Percentiles rank a stretch among this genome's conserved stretches.
phyloP scores from a whole-genome alignment of 192 early-diverging fungal species.

The Entophlyctis luteolus region DNA sequence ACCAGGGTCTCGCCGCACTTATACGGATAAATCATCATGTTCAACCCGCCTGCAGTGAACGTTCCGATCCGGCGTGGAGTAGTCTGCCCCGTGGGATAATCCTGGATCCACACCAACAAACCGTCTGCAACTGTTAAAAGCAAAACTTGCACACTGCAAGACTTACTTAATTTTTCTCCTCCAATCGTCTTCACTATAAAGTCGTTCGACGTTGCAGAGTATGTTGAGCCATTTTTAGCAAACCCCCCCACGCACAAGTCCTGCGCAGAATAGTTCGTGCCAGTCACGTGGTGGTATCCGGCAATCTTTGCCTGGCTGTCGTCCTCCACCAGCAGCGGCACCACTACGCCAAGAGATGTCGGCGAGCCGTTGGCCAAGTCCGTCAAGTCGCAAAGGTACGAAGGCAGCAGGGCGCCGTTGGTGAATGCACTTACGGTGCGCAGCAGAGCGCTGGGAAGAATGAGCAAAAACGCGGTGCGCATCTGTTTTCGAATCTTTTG shows the following conservation, averaged over 20 bases:
- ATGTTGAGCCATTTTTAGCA: background rate
- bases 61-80: slow-evolving; percentile 1
- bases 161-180: background rate
- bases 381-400: slow-evolving; percentile 21
- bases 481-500: too few relatives aligned
- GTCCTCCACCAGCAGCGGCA: slow-evolving; percentile 9
- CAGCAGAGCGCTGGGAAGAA: background rate
- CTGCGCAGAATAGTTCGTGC: background rate
- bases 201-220: background rate
- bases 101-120: slow-evolving; percentile 25
- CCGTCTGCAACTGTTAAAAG: slow-evolving; percentile 1
- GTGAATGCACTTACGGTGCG: slow-evolving; percentile 12
- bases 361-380: slow-evolving; percentile 8
- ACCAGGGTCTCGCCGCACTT: slow-evolving; percentile 15
- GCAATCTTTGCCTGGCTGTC: background rate
- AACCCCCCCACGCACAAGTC: slow-evolving; percentile 15
- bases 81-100: background rate
- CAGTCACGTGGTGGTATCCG: background rate
- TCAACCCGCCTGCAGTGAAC: slow-evolving; percentile 1
- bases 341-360: slow-evolving; percentile 14
- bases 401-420: slow-evolving; percentile 17
- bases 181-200: background rate
- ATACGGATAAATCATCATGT: slow-evolving; percentile 26
- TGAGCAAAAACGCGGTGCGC: too few relatives aligned
- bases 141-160: background rate